Evolutionary conservation across 139 green algal species (phyloP).

Genomic region (Chlorella sorokiniana): DNA sequence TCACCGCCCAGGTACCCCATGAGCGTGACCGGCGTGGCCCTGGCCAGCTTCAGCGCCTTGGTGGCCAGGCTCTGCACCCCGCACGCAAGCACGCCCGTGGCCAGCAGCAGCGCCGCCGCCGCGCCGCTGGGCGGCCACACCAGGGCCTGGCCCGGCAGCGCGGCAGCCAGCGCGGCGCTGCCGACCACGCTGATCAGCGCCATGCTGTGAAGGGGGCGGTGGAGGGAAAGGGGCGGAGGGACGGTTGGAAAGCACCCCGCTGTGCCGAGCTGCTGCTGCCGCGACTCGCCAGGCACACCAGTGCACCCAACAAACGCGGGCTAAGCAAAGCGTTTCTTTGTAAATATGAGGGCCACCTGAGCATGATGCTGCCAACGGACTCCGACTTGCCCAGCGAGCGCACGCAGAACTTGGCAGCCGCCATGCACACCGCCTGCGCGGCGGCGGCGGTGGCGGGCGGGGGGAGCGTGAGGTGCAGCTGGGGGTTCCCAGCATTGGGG

Average conservation of each 20-base stretch:
- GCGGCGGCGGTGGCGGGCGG: not conserved
- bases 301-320: no score
- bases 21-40: slow-evolving; percentile 37
- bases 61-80: slow-evolving; percentile 49
- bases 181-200: not conserved
- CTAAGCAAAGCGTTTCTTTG: not conserved
- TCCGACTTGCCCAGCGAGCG: slow-evolving; percentile 15
- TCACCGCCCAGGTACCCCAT: slow-evolving; percentile 44
- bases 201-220: not conserved
- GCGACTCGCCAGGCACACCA: no score
- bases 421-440: slow-evolving; percentile 40
- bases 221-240: no score
- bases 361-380: slow-evolving; percentile 4
- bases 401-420: slow-evolving; percentile 24
- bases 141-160: not conserved
- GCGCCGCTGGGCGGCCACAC: not conserved
- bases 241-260: not conserved
- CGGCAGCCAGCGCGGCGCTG: not conserved
- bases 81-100: slow-evolving; percentile 18
- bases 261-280: no score
- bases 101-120: not conserved
- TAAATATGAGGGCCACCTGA: not conserved
- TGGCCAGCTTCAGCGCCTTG: slow-evolving; percentile 29
- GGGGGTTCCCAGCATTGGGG: not conserved
- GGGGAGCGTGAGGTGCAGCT: not conserved